Conservation (phyloP, 495 filamentous ascomycete species). For the Xylaria palmicola region DNA sequence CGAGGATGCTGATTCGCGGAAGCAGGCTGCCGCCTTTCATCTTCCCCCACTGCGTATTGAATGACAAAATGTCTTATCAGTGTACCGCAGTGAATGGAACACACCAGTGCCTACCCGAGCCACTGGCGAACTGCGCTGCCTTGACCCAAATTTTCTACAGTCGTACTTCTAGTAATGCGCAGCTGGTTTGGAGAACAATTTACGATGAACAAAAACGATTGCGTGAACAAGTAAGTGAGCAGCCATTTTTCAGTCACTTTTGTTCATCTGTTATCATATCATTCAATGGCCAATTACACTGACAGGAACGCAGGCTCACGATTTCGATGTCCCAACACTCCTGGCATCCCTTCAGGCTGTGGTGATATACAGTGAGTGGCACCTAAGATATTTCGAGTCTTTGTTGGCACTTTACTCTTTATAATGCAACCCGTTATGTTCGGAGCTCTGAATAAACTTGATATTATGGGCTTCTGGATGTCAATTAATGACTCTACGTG, state of each 20-base stretch:
- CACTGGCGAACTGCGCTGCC: constrained; percentile 5
- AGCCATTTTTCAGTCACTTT: background rate
- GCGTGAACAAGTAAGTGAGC: background rate
- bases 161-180: background rate
- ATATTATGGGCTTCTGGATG: no score
- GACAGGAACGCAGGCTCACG: background rate
- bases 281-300: background rate
- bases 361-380: background rate
- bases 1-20: constrained; percentile 7
- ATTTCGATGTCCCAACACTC: background rate
- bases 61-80: background rate
- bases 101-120: constrained; percentile 11
- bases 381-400: background rate
- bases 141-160: background rate
- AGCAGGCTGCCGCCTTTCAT: constrained; percentile 17
- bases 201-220: background rate
- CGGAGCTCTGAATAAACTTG: background rate
- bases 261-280: no score
- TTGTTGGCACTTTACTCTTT: background rate
- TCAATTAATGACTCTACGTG: background rate
- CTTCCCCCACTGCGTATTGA: constrained; percentile 10
- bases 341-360: background rate
- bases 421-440: background rate
- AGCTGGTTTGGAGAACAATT: background rate
- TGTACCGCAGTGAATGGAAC: constrained; percentile 7